phyloP scores from a whole-genome alignment of 2,329 filamentous ascomycete genomes.

The Aspergillus thermomutatus region DNA sequence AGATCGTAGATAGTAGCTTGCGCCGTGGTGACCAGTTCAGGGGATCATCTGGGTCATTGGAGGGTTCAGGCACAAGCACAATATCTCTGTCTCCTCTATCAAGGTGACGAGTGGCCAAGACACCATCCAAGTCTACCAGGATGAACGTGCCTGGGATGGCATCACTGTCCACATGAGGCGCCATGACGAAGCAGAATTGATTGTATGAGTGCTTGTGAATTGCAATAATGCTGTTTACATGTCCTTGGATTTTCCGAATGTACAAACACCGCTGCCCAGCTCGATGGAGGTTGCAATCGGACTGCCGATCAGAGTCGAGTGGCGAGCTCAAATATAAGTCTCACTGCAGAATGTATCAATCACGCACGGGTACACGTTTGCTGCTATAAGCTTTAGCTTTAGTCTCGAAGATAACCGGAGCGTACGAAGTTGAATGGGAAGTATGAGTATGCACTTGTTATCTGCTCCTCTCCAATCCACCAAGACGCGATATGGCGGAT shows the following conservation, averaged over 20 bases:
- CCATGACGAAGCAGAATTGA: constrained; percentile 16
- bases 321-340: neutral
- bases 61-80: constrained; percentile 43
- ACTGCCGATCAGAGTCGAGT: neutral
- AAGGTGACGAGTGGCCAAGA: constrained; percentile 29
- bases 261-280: neutral
- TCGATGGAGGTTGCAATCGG: neutral
- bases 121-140: constrained; percentile 41
- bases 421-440: neutral
- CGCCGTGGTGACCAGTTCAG: constrained; percentile 45
- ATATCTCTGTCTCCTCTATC: constrained; percentile 34
- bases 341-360: neutral
- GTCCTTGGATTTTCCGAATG: neutral
- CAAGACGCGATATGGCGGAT: neutral
- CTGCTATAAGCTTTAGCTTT: neutral
- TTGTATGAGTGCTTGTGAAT: neutral
- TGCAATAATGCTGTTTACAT: neutral
- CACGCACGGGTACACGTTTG: too few relatives aligned
- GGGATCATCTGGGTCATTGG: constrained; percentile 46
- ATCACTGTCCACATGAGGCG: constrained; percentile 23
- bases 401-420: neutral
- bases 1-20: constrained; percentile 42
- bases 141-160: constrained; percentile 44
- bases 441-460: neutral
- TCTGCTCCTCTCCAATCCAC: neutral